Percentiles rank a stretch among this genome's conserved stretches.
phyloP scores from a whole-genome alignment of 202 grass and related monocot genomes.

The Panicum virgatum region DNA sequence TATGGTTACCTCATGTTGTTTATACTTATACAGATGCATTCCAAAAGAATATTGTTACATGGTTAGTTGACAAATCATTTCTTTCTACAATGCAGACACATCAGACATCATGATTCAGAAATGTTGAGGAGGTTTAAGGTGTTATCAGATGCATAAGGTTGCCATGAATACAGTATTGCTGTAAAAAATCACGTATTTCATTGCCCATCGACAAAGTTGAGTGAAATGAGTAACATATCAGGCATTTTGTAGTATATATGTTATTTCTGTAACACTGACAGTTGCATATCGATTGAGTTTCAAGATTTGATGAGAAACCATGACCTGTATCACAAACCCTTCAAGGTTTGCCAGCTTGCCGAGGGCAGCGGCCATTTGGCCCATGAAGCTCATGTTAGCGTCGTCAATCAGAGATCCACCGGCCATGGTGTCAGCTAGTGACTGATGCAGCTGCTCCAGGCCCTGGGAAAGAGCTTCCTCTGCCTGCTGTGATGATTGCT shows the following conservation, averaged over 20 bases:
- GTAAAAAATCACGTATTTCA: neutral
- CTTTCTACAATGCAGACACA: slow-evolving; percentile 5
- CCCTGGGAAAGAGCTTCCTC: slow-evolving; percentile 98
- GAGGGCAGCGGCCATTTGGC: slow-evolving; percentile 79
- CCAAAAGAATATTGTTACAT: neutral
- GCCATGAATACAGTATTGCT: neutral
- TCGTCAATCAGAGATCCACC: slow-evolving; percentile 50
- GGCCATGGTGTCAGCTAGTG: slow-evolving; percentile 58
- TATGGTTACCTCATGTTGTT: neutral
- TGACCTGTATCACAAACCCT: slow-evolving; percentile 87
- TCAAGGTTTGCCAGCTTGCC: slow-evolving; percentile 82
- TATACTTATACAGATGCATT: slow-evolving; percentile 16
- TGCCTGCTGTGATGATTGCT: slow-evolving; percentile 85
- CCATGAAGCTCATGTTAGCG: slow-evolving; percentile 67
- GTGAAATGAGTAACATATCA: slow-evolving; percentile 10
- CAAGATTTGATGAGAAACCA: slow-evolving; percentile 9
- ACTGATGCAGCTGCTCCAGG: slow-evolving; percentile 78
- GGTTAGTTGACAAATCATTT: slow-evolving; percentile 35
- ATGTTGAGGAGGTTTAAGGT: neutral
- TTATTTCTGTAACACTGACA: neutral
- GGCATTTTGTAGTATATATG: neutral
- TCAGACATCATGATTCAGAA: neutral
- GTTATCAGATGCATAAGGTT: slow-evolving; percentile 6
- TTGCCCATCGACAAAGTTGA: slow-evolving; percentile 5
- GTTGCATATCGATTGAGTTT: neutral